Evolutionary conservation across 352 stramenopile species (phyloP).

Genomic region (Globisporangium orthogonon): DNA sequence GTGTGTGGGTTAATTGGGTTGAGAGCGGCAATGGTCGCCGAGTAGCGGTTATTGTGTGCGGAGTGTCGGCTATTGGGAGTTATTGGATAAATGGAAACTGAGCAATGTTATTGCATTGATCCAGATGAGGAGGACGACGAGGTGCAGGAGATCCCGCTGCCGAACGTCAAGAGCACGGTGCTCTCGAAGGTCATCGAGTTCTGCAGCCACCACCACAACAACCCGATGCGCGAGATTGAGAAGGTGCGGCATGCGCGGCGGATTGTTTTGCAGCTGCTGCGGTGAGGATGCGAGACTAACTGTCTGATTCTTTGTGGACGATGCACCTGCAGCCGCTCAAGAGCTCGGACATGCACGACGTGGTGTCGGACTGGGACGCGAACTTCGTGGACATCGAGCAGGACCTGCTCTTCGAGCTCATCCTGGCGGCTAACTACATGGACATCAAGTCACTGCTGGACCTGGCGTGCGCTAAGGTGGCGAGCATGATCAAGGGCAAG

Average conservation of each 20-base stretch:
- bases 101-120: too few species aligned
- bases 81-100: too few species aligned
- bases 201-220: conserved; percentile 92
- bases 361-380: conserved; percentile 99
- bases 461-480: conserved; percentile 88
- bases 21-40: background rate
- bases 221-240: conserved; percentile 99
- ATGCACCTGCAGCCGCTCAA: conserved; percentile 88
- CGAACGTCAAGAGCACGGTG: conserved; percentile 96
- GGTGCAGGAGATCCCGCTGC: conserved; percentile 95
- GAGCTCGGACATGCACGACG: conserved; percentile 96
- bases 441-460: conserved; percentile 97
- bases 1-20: too few species aligned
- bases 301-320: background rate
- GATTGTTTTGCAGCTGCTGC: background rate
- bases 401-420: conserved; percentile 99
- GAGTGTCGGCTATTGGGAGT: background rate
- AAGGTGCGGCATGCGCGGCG: conserved; percentile 59
- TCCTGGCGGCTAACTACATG: conserved; percentile 99
- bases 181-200: conserved; percentile 98
- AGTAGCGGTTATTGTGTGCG: background rate
- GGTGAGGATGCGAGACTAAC: background rate
- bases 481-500: conserved; percentile 95
- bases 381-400: conserved; percentile 99
- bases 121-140: conserved; percentile 92